These are phyloP conservation scores for Metroxylon sagu DNA, from an alignment of 176 grass and related monocot species.

Conservation along the genomic window DNA sequence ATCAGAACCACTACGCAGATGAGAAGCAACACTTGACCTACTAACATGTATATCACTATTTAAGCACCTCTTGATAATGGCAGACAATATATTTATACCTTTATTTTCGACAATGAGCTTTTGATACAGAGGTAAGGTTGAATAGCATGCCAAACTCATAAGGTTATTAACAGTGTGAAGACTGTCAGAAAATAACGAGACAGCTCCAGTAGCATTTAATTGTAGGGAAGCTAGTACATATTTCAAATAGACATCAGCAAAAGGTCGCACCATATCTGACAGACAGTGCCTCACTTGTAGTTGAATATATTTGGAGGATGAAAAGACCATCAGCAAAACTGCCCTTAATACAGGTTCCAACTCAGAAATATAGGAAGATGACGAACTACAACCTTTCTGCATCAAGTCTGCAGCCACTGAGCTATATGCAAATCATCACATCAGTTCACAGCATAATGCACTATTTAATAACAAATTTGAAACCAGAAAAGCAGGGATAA, in stretches of 20 bases:
- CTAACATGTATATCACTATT: constrained; percentile 33
- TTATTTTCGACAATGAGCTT: constrained; percentile 36
- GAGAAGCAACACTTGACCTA: constrained; percentile 40
- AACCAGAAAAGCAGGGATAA: too few relatives aligned
- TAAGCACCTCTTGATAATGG: constrained; percentile 50
- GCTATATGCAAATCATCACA: constrained; percentile 14
- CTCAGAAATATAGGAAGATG: constrained; percentile 35
- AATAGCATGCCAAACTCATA: constrained; percentile 52
- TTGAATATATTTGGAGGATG: constrained; percentile 55
- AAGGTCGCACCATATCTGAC: constrained; percentile 28
- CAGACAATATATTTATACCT: constrained; percentile 37
- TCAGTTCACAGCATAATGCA: too few relatives aligned
- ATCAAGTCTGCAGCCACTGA: constrained; percentile 32
- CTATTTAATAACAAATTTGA: too few relatives aligned
- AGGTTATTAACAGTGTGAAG: constrained; percentile 45
- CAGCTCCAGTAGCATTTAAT: constrained; percentile 38
- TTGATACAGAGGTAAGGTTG: constrained; percentile 43
- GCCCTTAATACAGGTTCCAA: constrained; percentile 60
- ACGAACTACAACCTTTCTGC: constrained; percentile 28
- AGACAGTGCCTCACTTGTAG: constrained; percentile 51
- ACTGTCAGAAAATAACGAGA: constrained; percentile 40
- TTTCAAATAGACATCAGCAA: constrained; percentile 36
- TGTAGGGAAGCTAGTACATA: constrained; percentile 41
- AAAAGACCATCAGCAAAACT: constrained; percentile 80
- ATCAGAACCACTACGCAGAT: constrained; percentile 58